A percentile compares a stretch with the other conserved stretches of the same genome.
phyloP scores from a whole-genome alignment of 257 asterid genomes.

The Agastache rugosa region DNA sequence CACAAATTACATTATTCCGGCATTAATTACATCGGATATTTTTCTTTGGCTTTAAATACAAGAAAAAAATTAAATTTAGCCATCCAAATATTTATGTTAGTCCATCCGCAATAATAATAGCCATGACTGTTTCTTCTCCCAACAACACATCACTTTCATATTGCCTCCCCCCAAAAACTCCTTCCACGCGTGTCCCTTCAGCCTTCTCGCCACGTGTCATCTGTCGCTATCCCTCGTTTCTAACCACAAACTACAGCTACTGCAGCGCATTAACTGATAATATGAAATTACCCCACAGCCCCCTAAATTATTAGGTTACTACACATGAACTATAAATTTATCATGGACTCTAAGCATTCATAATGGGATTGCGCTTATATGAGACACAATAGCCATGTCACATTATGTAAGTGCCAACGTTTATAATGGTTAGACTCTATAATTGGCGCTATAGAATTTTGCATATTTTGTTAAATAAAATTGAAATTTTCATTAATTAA shows the following conservation, averaged over 20 bases:
- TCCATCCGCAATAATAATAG: slow-evolving; percentile 14
- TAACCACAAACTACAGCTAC: slow-evolving; percentile 41
- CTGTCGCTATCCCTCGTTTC: slow-evolving; percentile 33
- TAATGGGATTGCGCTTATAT: too few relatives aligned
- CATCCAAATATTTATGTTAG: background rate
- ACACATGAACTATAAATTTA: too few relatives aligned
- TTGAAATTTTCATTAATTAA: too few relatives aligned
- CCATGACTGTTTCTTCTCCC: slow-evolving; percentile 28
- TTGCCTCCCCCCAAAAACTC: slow-evolving; percentile 17
- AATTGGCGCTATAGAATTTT: too few relatives aligned
- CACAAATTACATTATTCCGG: slow-evolving; percentile 1
- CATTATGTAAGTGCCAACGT: too few relatives aligned
- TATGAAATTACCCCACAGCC: slow-evolving; percentile 4
- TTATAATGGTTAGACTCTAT: too few relatives aligned
- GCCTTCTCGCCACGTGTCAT: slow-evolving; percentile 26
- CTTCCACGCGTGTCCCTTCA: slow-evolving; percentile 8
- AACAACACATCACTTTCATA: slow-evolving; percentile 35
- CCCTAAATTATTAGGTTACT: background rate
- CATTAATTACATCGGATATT: slow-evolving; percentile 12
- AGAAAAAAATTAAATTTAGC: background rate
- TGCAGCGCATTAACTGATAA: background rate
- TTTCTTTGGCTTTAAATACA: background rate
- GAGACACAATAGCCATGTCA: too few relatives aligned
- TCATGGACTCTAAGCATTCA: too few relatives aligned
- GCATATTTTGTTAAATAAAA: too few relatives aligned